Evolutionary conservation across 2,329 filamentous ascomycete genomes (phyloP).

Genomic region (Clarireedia sp.): DNA sequence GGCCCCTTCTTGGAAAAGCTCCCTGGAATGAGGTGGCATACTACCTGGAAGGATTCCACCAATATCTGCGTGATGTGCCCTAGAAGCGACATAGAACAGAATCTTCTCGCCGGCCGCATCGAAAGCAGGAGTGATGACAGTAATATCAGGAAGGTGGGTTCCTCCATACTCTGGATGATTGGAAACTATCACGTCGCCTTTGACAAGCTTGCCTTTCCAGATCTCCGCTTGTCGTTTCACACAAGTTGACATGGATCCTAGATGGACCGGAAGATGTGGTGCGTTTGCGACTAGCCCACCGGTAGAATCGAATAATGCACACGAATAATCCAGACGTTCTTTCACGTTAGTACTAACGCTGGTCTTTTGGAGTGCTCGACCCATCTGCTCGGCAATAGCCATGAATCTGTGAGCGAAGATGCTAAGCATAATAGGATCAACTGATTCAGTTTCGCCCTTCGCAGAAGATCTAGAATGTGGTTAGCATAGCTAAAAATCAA

Average conservation of each 20-base stretch:
- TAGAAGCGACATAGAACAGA: slow-evolving; percentile 24
- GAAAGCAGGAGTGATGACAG: slow-evolving; percentile 73
- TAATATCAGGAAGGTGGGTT: slow-evolving; percentile 78
- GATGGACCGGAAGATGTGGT: slow-evolving; percentile 72
- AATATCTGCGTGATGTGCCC: slow-evolving; percentile 75
- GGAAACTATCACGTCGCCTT: slow-evolving; percentile 73
- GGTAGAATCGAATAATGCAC: slow-evolving; percentile 68
- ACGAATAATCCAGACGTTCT: slow-evolving; percentile 76
- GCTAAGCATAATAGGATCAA: slow-evolving; percentile 69
- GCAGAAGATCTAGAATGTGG: not conserved
- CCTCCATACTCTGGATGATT: slow-evolving; percentile 81
- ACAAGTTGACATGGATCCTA: slow-evolving; percentile 81
- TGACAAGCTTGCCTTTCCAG: slow-evolving; percentile 70
- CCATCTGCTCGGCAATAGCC: slow-evolving; percentile 82
- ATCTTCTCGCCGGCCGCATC: slow-evolving; percentile 46
- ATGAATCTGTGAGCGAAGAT: slow-evolving; percentile 80
- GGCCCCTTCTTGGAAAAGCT: slow-evolving; percentile 57
- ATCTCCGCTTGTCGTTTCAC: slow-evolving; percentile 71
- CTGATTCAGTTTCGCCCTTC: slow-evolving; percentile 37
- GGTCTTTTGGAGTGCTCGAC: slow-evolving; percentile 68
- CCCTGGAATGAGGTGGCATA: slow-evolving; percentile 70
- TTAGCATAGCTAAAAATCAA: not conserved
- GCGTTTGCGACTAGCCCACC: slow-evolving; percentile 73
- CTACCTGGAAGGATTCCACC: slow-evolving; percentile 75
- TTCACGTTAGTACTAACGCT: slow-evolving; percentile 76